Conservation (phyloP, 2,329 filamentous ascomycete species). For the Coniochaeta sp. region DNA sequence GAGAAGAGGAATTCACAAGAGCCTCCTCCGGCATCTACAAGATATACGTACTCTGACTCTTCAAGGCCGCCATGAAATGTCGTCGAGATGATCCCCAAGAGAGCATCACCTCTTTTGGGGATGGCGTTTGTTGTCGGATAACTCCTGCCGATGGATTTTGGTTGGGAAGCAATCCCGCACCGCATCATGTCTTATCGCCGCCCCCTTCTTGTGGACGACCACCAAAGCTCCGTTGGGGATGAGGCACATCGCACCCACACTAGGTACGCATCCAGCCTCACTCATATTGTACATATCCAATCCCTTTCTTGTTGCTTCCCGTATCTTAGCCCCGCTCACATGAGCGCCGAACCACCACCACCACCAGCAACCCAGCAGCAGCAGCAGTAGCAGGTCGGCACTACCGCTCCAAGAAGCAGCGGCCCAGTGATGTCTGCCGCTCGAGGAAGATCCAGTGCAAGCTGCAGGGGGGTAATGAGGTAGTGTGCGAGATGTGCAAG, state of each 20-base stretch:
- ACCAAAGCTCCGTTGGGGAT: too few species aligned
- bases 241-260: too few species aligned
- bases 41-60: too few species aligned
- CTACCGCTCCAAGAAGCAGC: constrained; percentile 14
- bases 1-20: too few species aligned
- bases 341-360: not conserved
- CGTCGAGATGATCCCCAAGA: not conserved
- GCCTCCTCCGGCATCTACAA: too few species aligned
- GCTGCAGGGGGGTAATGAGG: constrained; percentile 8
- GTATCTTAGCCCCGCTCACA: not conserved
- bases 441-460: constrained; percentile 14
- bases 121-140: not conserved
- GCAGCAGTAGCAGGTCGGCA: constrained; percentile 6
- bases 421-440: constrained; percentile 13
- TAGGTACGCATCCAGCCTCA: too few species aligned
- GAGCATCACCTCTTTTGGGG: not conserved
- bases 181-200: not conserved
- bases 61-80: not conserved
- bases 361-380: not conserved
- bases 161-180: not conserved
- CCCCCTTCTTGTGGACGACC: too few species aligned
- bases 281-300: not conserved
- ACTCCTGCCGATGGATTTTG: not conserved
- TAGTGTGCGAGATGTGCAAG: constrained; percentile 13
- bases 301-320: not conserved